phyloP scores from a whole-genome alignment of 257 asterid genomes.

The Capsicum rhomboideum region DNA sequence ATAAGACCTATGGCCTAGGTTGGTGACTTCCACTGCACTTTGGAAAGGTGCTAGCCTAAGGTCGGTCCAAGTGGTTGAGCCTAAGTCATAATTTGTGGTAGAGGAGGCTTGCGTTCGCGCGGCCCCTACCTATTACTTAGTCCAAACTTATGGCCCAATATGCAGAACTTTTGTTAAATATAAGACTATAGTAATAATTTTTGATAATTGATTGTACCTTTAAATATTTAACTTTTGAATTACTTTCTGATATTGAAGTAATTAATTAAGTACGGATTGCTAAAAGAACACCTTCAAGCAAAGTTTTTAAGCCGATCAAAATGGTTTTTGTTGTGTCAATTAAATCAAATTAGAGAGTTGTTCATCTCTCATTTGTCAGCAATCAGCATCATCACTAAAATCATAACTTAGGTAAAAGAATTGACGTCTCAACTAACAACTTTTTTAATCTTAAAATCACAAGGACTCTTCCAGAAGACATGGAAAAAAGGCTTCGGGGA shows the following conservation, averaged over 20 bases:
- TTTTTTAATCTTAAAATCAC: background rate
- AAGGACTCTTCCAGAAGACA: background rate
- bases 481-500: background rate
- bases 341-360: background rate
- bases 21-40: background rate
- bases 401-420: background rate
- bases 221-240: no score
- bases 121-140: background rate
- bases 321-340: no score
- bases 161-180: no score
- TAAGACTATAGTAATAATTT: no score
- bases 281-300: background rate
- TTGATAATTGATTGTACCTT: no score
- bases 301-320: no score
- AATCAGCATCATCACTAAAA: background rate
- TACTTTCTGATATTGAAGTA: no score
- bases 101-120: conserved; percentile 16
- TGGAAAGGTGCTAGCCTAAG: background rate
- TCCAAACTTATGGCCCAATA: background rate
- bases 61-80: conserved; percentile 9
- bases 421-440: background rate
- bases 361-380: background rate
- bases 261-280: no score
- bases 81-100: conserved; percentile 12
- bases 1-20: conserved; percentile 19